Evolutionary conservation across 2,329 filamentous ascomycete genomes (phyloP), one percentile per base, ranked within the genome.

Genomic region (Colletotrichum tamarilloi): DNA sequence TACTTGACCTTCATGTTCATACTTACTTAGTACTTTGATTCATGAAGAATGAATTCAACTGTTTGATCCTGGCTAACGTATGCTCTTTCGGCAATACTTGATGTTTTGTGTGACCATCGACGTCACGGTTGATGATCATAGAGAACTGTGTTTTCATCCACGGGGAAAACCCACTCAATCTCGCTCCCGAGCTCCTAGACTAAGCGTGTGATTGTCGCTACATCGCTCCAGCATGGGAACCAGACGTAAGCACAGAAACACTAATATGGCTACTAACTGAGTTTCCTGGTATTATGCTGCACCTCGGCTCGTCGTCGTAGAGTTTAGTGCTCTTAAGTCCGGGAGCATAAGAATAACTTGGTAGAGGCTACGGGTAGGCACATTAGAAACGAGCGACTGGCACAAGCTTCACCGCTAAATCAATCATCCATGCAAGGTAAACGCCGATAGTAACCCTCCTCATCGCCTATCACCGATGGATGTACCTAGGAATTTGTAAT

Each of bases 401-500:
- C 19, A 63, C 58, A 30, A 55, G 30, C 22, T 49, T 63, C 49
- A 53, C 49, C 59, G 67, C 67, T 49, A 38, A 30, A 30, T 46
- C 26, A 28, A 57, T 42, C 32, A 42, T 22, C 22, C 14, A 63
- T 63, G 66, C 42, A 49, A 7, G 11, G 38, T 12, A 49, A 72
- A 57, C 64, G 24, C 69, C 69, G 69, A 72, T 42, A 22, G 16
- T 19, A 63, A 6, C 12, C 28, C 12, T 12, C 57, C 8, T 28
- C 26, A 57, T 32, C 42, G 26, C 66, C 66, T 69, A 72, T 53
- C 70, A 26, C 66, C 70, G 70, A 72, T 38, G 19, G 14, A 42
- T 7, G 19, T 42, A 12, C 14, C 38, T 11, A 24, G 30, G 3
- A 32, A 67, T 67, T 67, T 55, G 42, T 71, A 55, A 67, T 28